Base-by-base conservation (phyloP, 352 stramenopile species). In the Pythium rhizo-oryzae region DNA sequence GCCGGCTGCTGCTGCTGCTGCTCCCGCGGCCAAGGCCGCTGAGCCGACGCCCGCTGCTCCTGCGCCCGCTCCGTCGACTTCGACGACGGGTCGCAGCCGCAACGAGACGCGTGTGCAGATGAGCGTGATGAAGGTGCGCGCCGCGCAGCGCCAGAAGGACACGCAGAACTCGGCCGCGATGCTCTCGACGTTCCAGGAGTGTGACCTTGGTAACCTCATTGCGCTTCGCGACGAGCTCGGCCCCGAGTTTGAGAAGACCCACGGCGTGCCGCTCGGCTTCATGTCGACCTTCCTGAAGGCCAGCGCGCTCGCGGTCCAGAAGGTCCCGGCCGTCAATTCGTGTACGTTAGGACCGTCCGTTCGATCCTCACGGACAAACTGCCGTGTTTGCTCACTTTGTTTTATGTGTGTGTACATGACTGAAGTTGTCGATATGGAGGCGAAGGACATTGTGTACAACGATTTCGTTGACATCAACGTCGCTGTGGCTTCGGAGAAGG, bases 141-240 rank as follows among this genome's bases (percentile, higher is more conserved):
- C 98, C 51, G 97, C 98, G 15, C 78, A 98, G 62, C 89, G 98
- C 52, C 87, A 99, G 55, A 99, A 99, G 77, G 97, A 99, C 71
- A 97, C 96, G 33, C 97, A 99, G 87, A 99, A 99, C 81, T 96
- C 92, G 24, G 96, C 97, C 24, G 98, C 98, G 33, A 99, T 99
- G 90, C 86, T 99, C 13, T 99, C 97, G 19, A 99, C 98, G 50
- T 99, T 99, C 87, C 97, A 99, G 78, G 98, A 99, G 80, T 96
- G 90, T 62, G 98, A 99, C 75, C 93, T 99, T 82, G 87, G 91
- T 50, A 96, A 95, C 59, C 83, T 99, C n/a, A 97, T 99, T 65
- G 94, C 94, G 69, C 72, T 98, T 43, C 87, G 94, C 57, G 91
- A 96, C 24, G 90, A 96, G 53, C 82, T 97, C 33, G 94, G 96